phyloP scores from a whole-genome alignment of 2,329 filamentous ascomycete genomes.

The Beauveria scarabaeidicola region DNA sequence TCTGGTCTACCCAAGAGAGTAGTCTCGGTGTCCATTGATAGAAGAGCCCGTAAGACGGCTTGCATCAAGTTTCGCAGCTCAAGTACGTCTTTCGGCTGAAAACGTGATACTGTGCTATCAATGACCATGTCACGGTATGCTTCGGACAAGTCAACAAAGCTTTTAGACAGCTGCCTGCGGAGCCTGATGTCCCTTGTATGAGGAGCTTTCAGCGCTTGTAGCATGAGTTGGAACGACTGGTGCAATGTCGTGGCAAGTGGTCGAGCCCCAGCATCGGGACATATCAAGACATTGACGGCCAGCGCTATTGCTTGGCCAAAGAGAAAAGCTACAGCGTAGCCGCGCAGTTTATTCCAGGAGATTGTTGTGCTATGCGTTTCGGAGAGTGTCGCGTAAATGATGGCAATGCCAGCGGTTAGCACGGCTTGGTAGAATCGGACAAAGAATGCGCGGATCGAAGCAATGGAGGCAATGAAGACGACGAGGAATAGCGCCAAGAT shows the following conservation, averaged over 20 bases:
- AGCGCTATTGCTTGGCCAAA: slow-evolving; percentile 46
- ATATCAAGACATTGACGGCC: slow-evolving; percentile 37
- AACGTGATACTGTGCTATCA: slow-evolving; percentile 47
- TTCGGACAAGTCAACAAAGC: slow-evolving; percentile 48
- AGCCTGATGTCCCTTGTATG: slow-evolving; percentile 21
- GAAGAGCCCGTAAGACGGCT: slow-evolving; percentile 42
- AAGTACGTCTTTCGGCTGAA: slow-evolving; percentile 40
- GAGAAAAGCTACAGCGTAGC: slow-evolving; percentile 47
- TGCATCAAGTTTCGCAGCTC: slow-evolving; percentile 47
- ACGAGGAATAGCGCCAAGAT: slow-evolving; percentile 48
- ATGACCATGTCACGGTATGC: slow-evolving; percentile 47
- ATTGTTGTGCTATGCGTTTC: slow-evolving; percentile 35
- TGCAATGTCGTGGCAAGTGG: slow-evolving; percentile 40
- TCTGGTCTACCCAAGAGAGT: slow-evolving; percentile 31
- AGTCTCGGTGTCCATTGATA: slow-evolving; percentile 43
- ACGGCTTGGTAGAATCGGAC: slow-evolving; percentile 48
- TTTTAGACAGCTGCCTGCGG: slow-evolving; percentile 37
- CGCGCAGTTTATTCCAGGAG: slow-evolving; percentile 41
- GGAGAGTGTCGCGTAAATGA: slow-evolving; percentile 44
- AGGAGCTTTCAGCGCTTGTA: slow-evolving; percentile 27
- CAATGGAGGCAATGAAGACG: slow-evolving; percentile 42
- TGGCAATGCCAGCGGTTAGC: slow-evolving; percentile 46
- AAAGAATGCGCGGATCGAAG: slow-evolving; percentile 46
- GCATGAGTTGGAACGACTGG: slow-evolving; percentile 38
- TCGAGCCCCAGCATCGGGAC: slow-evolving; percentile 48